These are phyloP conservation scores for Fistulinella prunicolor DNA, from an alignment of 768 basidiomycete species.

Conservation along the genomic window DNA sequence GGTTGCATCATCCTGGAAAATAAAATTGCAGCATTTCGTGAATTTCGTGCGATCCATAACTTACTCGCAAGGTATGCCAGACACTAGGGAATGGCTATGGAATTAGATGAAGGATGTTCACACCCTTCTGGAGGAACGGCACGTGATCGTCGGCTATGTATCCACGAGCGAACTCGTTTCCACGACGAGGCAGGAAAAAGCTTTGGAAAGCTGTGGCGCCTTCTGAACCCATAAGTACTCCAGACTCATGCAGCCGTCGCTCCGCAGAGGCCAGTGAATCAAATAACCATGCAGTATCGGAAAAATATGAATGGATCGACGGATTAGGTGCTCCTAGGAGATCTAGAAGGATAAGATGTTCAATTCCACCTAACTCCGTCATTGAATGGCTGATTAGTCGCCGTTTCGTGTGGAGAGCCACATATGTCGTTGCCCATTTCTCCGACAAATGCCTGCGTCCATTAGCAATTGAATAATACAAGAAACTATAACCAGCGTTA, in stretches of 20 bases:
- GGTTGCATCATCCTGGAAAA: conserved; percentile 78
- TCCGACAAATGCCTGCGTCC: conserved; percentile 76
- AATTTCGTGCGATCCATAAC: conserved; percentile 18
- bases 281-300: conserved; percentile 92
- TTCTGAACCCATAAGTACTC: conserved; percentile 52
- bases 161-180: conserved; percentile 40
- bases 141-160: conserved; percentile 91
- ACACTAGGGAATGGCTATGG: conserved; percentile 84
- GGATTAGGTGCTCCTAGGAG: conserved; percentile 81
- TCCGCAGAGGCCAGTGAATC: conserved; percentile 76
- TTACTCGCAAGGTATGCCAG: conserved; percentile 80
- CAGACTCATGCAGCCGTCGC: conserved; percentile 59
- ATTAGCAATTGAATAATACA: conserved; percentile 1
- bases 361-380: conserved; percentile 74
- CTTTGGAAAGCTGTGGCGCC: conserved; percentile 47
- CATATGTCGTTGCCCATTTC: conserved; percentile 73
- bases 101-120: conserved; percentile 88
- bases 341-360: conserved; percentile 91
- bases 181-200: conserved; percentile 60
- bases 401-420: conserved; percentile 58
- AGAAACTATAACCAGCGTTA: background rate
- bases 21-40: background rate
- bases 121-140: conserved; percentile 81
- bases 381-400: conserved; percentile 49
- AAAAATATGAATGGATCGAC: conserved; percentile 73